A percentile compares a stretch with the other conserved stretches of the same genome.
Evolutionary conservation across 345 rosid genomes (phyloP).

Genomic region (Bruguiera gymnorhiza): DNA sequence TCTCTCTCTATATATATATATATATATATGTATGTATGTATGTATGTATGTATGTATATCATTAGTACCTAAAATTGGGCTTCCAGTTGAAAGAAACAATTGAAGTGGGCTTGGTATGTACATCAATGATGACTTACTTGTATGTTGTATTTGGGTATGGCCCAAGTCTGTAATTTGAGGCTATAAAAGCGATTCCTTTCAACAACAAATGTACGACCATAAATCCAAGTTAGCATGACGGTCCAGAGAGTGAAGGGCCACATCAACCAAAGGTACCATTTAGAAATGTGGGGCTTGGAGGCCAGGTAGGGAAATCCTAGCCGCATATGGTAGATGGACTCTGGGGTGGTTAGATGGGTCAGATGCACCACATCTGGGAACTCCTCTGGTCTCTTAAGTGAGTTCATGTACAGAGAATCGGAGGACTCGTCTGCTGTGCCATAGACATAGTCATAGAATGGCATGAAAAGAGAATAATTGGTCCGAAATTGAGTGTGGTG

Average conservation of each 20-base stretch:
- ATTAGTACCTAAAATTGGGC: background rate
- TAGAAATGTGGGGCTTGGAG: constrained; percentile 42
- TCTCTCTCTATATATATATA: too few relatives aligned
- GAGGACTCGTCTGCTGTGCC: constrained; percentile 21
- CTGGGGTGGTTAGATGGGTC: constrained; percentile 55
- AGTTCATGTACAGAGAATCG: constrained; percentile 8
- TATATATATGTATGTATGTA: too few relatives aligned
- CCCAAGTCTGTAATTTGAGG: constrained; percentile 68
- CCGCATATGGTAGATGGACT: constrained; percentile 60
- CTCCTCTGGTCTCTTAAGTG: constrained; percentile 39
- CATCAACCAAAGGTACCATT: constrained; percentile 46
- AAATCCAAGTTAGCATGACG: constrained; percentile 42
- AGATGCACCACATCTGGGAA: constrained; percentile 57
- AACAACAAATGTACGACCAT: constrained; percentile 42
- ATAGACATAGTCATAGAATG: constrained; percentile 23
- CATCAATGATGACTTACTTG: constrained; percentile 37
- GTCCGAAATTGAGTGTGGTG: constrained; percentile 32
- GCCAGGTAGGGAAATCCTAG: constrained; percentile 60
- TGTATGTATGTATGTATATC: background rate
- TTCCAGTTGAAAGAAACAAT: background rate
- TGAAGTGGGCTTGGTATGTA: too few relatives aligned
- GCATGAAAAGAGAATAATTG: constrained; percentile 30
- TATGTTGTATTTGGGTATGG: constrained; percentile 52
- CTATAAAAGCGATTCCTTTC: constrained; percentile 51
- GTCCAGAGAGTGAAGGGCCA: constrained; percentile 62